These are phyloP conservation scores for Chaetothyriales sp. DNA, from an alignment of 2,329 filamentous ascomycete species.

Conservation along the genomic window DNA sequence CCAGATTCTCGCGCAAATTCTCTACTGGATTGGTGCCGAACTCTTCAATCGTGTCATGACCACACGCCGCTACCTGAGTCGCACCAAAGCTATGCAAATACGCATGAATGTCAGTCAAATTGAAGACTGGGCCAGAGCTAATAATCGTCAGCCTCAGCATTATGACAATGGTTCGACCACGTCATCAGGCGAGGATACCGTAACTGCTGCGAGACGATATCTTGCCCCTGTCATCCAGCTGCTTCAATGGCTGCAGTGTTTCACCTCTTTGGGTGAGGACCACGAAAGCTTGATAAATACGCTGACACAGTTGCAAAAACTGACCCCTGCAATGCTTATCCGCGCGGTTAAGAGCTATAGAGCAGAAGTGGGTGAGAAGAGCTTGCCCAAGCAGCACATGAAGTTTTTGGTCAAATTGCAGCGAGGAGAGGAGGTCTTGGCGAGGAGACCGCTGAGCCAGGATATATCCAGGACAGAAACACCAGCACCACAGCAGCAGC, in stretches of 20 bases:
- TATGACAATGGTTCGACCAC: constrained; percentile 84
- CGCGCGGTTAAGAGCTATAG: constrained; percentile 88
- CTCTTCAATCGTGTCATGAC: constrained; percentile 97
- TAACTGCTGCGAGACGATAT: constrained; percentile 71
- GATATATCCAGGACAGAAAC: constrained; percentile 11
- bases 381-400: constrained; percentile 70
- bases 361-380: constrained; percentile 87
- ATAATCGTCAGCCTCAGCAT: constrained; percentile 88
- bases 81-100: constrained; percentile 98
- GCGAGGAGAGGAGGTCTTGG: constrained; percentile 44
- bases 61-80: constrained; percentile 80
- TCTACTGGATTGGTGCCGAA: constrained; percentile 94
- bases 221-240: constrained; percentile 83
- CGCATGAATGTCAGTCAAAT: constrained; percentile 94
- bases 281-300: constrained; percentile 77
- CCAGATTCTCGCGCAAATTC: constrained; percentile 78
- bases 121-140: constrained; percentile 88
- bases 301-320: constrained; percentile 68
- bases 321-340: constrained; percentile 77
- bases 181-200: constrained; percentile 69
- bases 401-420: constrained; percentile 74
- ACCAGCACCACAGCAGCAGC: background rate
- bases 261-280: constrained; percentile 84
- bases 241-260: constrained; percentile 94
- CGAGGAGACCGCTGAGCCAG: constrained; percentile 33